Base-by-base conservation (phyloP, 768 basidiomycete species). In the Lactarius sanguifluus region DNA sequence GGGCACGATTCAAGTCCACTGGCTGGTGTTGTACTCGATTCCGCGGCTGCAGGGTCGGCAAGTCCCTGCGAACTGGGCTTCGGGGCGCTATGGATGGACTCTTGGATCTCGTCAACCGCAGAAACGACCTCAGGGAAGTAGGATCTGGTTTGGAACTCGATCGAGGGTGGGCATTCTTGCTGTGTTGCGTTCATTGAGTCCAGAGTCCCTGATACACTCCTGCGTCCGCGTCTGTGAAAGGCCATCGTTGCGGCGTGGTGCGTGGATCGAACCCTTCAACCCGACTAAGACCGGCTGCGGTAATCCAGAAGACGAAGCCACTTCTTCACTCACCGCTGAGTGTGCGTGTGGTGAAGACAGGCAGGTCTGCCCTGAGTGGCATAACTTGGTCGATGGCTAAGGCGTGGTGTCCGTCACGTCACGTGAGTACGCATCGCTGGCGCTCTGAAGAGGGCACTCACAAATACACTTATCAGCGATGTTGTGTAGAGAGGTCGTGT, bases 261-360 rank as follows among this genome's bases (percentile, higher is more conserved):
- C 58, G 16, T 67, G 58, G 41, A 64, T 57, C 8, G 66, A 67
- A 32, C 41, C 52, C 36, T 25, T 34, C 41, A 64, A 40, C 3
- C 66, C 58, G 30, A 38, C 25, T 23, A 28, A 28, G 23, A 12
- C 40, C 5, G 50, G 16, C 5, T 36, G 58, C 12, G 25, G 54
- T 34, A 25, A 7, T 10, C 8, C 43, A 32, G 25, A 6, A 20
- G 41, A 55, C 23, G 43, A 38, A 25, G 18, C 38, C 10, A 20
- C 47, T 52, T 62, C 47, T 52, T 62, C 38, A 15, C 41, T n/a
- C 18, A 20, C 32, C 43, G 38, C 41, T 18, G 52, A 32, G 25
- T n/a, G 23, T 41, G 13, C 50, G 25, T 40, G 58, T 58, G 20
- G 36, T 47, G 58, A 64, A 67, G n/a, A 55, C 54, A 64, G 66